Base-by-base conservation (phyloP, 768 basidiomycete species). In the Rhodocollybia butyracea region DNA sequence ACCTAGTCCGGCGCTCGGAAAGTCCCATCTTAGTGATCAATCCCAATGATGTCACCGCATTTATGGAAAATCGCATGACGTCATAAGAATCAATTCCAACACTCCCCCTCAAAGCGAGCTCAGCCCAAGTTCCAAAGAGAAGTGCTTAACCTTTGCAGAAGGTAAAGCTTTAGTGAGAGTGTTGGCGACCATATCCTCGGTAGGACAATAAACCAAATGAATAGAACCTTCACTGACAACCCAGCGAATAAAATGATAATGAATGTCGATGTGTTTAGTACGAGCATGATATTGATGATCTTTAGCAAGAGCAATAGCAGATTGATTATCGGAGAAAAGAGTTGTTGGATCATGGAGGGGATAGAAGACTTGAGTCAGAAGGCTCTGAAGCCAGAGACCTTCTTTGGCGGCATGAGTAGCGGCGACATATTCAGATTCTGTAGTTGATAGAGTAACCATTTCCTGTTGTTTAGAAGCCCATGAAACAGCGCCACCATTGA, bases 381-480 rank as follows among this genome's bases (percentile, higher is more conserved):
- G 58, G 34, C 47, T 54, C 41, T 66, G 56, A 55, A 68, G 50
- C 68, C 70, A 61, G 42, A 57, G 62, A 6, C 54, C 30, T 47
- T 58, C 50, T 8, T 61, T 60, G 10, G 61, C 43, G 13, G 66
- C 62, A 43, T 66, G 58, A 2, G 61, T 60, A 0, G 51, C 38
- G 0, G 40, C 57, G 19, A 57, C 27, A 22, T 47, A 47, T 32
- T 47, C 46, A 0, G 22, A 2, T 19, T 47, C 2, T 1, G 30
- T 47, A 0, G 70, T 71, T 0, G 73, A 77, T 0, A 61, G 55
- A 0, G 74, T 54, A 40, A 75, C 62, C 1, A 65, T 59, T 1
- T 59, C 27, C 59, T 78, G 77, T 26, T 65, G 55, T 19, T 63
- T 59, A 0, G 69, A 65, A 7, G 54, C 53, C 74, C 76, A 78